Base-by-base conservation (phyloP, 345 rosid species). In the Combretum micranthum region DNA sequence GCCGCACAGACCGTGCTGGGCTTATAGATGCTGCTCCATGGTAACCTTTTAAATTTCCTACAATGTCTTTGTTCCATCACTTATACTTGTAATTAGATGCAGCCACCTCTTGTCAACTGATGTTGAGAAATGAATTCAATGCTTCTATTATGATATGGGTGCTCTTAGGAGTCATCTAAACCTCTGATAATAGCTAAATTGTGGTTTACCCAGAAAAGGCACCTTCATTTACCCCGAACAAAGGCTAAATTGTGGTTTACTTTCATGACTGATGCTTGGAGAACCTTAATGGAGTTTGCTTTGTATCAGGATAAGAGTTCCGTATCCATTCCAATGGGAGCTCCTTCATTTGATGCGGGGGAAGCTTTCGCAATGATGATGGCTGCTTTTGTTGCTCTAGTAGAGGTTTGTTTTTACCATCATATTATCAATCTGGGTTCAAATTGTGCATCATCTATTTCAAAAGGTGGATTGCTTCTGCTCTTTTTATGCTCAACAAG, bases 291-390 rank as follows among this genome's bases (percentile, higher is more conserved):
- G 19, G 53, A 42, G 48, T 32, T 59, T 52, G 58, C 13, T 63
- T 57, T 82, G 69, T n/a, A n/a, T n/a, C 75, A 94, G 99, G 97
- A 94, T 93, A 73, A 76, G 96, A 78, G 77, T 93, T 73, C 99
- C 99, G 2, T 93, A 86, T 77, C 99, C 99, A n/a, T 94, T 94
- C 75, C 96, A 94, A 47, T 94, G 99, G 99, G 99, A 71, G 73
- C 97, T 12, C 99, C 99, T 57, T 68, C 87, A 63, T 94, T 94
- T 80, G 96, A 94, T 84, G 97, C 99, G 47, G 99, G 99, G 56
- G 99, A 90, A 80, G 95, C 96, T 55, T 94, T 94, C 75, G 97
- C 99, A 62, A 94, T 94, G 99, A 90, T 94, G 99, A 87, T 90
- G 99, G 84, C 99, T 59, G 80, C 97, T 53, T 86, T 94, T 73